A percentile compares a stretch with the other conserved stretches of the same genome.
Evolutionary conservation across 2,329 filamentous ascomycete species (phyloP).

Genomic region (Penicillium glabrum): DNA sequence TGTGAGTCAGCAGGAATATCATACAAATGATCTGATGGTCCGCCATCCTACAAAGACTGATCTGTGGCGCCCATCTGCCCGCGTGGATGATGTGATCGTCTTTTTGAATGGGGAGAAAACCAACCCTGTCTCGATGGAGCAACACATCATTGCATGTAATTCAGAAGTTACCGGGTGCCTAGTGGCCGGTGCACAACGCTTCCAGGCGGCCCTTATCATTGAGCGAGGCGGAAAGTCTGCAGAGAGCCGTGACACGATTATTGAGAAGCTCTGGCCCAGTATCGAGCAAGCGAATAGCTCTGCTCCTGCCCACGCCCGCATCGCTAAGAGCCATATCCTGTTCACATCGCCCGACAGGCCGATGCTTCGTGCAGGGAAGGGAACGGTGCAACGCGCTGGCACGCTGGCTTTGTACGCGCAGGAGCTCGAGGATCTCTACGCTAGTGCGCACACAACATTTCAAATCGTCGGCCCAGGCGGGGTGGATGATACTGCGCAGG

Average conservation of each 20-base stretch:
- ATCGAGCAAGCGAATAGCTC: constrained; percentile 30
- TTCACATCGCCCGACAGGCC: constrained; percentile 1
- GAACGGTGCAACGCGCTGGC: constrained; percentile 2
- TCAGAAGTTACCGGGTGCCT: constrained; percentile 6
- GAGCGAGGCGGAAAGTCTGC: constrained; percentile 7
- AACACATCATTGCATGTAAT: constrained; percentile 15
- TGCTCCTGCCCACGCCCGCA: background rate
- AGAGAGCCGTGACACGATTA: background rate
- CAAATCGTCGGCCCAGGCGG: background rate
- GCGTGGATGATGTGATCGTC: constrained; percentile 21
- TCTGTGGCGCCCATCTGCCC: constrained; percentile 18
- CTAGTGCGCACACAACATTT: too few relatives aligned
- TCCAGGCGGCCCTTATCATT: constrained; percentile 26
- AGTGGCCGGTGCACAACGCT: constrained; percentile 22
- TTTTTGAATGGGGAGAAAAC: constrained; percentile 21
- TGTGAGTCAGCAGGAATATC: constrained; percentile 22
- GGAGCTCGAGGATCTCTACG: background rate
- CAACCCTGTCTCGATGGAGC: constrained; percentile 22
- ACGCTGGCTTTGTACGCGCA: background rate
- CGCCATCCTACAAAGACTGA: constrained; percentile 21
- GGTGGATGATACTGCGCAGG: background rate
- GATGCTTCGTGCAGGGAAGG: constrained; percentile 3
- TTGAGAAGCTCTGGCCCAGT: constrained; percentile 29
- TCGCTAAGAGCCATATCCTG: constrained; percentile 15
- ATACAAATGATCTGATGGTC: constrained; percentile 37